Base-by-base conservation (phyloP, 441 rosid genomes). In the Gossypium gossypioides region DNA sequence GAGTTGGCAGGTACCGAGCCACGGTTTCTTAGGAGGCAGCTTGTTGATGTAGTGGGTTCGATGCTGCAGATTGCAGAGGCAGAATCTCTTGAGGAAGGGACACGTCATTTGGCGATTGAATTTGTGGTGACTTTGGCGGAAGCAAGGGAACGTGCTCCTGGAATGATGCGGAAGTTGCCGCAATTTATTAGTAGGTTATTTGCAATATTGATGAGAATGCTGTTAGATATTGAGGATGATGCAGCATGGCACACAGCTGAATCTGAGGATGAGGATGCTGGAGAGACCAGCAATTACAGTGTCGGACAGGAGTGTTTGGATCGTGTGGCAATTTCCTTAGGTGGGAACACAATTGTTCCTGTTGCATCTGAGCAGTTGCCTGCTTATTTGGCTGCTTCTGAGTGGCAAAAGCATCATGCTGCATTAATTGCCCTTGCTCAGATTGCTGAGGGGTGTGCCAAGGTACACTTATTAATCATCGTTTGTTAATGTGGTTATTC, bases 361-460 rank as follows among this genome's bases (percentile, higher is more conserved):
- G 99, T 96, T 50, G 99, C 99, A 0, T 96, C 96, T 7, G 96
- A 90, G 82, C 96, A 85, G 81, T 82, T 96, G 83, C 93, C 98
- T 4, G 85, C 84, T 5, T 92, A 85, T 80, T 82, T 96, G 79
- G 86, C 95, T 75, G 96, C 99, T 52, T 86, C 97, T 0, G 98
- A 96, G 74, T 96, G 99, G 99, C 93, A 92, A 84, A 96, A 92
- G 69, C 99, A 96, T 66, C 99, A 92, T 56, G 99, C 99, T 25
- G 95, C 98, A 3, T 84, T 96, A 74, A 89, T 96, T 81, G 97
- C 98, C 0, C 89, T 96, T 58, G 98, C 99, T 52, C 99, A 96
- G 86, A 91, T 96, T 79, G 99, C 99, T n/a, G 99, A 96, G 85
- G 99, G 99, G 73, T 96, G 99, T 73, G 80, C 97, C 13, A 90